These are phyloP conservation scores for Sarocladiaceae sp. DNA, from an alignment of 2,329 filamentous ascomycete species.

Conservation along the genomic window DNA sequence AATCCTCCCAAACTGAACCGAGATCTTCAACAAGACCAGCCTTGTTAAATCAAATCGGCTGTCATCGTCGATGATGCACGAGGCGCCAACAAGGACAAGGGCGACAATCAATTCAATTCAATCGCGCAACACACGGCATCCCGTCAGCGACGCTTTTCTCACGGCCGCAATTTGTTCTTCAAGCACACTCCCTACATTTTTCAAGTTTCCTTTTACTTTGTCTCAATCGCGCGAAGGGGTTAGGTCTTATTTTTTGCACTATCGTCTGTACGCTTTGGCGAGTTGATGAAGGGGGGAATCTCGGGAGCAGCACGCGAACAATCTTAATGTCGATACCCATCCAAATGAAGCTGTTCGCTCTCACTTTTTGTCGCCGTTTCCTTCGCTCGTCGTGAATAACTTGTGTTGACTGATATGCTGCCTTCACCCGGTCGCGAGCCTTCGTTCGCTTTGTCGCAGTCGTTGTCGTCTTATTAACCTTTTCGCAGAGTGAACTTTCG, in stretches of 20 bases:
- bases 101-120: no score
- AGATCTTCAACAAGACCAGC: no score
- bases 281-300: neutral
- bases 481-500: no score
- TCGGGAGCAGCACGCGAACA: constrained; percentile 7
- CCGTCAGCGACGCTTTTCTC: no score
- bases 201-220: neutral
- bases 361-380: neutral
- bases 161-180: constrained; percentile 3
- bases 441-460: no score
- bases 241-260: neutral
- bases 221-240: constrained; percentile 1
- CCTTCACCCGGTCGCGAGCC: no score
- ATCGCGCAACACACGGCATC: no score
- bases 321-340: constrained; percentile 10
- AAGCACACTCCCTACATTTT: constrained; percentile 2
- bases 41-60: neutral
- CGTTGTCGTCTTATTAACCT: no score
- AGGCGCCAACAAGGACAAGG: no score
- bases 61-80: no score
- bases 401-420: no score
- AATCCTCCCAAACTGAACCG: no score
- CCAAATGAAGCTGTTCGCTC: constrained; percentile 7
- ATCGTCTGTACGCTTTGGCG: constrained; percentile 2
- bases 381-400: neutral